Evolutionary conservation across 1,284 basidiomycete species (phyloP).

Genomic region (Malassezia nana): DNA sequence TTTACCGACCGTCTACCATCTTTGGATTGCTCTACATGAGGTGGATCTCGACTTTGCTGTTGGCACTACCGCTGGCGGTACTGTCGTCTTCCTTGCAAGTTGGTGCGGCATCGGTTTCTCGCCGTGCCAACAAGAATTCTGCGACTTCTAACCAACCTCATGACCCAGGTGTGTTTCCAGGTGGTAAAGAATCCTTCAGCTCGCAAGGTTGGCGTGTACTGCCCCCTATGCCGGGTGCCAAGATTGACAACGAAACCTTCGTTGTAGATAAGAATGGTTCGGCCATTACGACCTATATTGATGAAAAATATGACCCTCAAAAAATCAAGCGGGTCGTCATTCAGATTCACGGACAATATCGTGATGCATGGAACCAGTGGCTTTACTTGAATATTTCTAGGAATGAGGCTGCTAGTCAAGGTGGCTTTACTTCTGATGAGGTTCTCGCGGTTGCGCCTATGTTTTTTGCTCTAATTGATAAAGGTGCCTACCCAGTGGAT

Average conservation of each 20-base stretch:
- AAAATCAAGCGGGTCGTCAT: constrained; percentile 37
- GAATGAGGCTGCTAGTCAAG: constrained; percentile 6
- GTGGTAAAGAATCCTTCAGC: not conserved
- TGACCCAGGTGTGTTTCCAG: not conserved
- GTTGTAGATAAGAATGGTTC: constrained; percentile 20
- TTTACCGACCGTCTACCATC: not conserved
- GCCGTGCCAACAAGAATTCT: not conserved
- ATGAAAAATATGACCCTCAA: constrained; percentile 19
- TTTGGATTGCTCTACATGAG: not conserved
- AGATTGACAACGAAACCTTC: constrained; percentile 32
- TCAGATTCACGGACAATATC: constrained; percentile 36
- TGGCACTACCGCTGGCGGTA: not conserved
- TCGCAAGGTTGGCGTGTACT: constrained; percentile 12
- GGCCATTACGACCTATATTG: constrained; percentile 29
- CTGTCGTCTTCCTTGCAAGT: not conserved
- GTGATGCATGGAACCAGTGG: constrained; percentile 43
- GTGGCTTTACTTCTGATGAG: constrained; percentile 27
- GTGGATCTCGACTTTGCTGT: not conserved
- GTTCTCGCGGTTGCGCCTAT: constrained; percentile 36
- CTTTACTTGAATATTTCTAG: constrained; percentile 32
- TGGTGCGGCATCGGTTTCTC: not conserved
- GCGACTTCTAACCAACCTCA: not conserved
- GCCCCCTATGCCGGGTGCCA: constrained; percentile 26
- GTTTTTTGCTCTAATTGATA: constrained; percentile 30
- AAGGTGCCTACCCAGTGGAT: constrained; percentile 25